Conservation (phyloP, 2,329 filamentous ascomycete species). For the Calonectria ilicicola region DNA sequence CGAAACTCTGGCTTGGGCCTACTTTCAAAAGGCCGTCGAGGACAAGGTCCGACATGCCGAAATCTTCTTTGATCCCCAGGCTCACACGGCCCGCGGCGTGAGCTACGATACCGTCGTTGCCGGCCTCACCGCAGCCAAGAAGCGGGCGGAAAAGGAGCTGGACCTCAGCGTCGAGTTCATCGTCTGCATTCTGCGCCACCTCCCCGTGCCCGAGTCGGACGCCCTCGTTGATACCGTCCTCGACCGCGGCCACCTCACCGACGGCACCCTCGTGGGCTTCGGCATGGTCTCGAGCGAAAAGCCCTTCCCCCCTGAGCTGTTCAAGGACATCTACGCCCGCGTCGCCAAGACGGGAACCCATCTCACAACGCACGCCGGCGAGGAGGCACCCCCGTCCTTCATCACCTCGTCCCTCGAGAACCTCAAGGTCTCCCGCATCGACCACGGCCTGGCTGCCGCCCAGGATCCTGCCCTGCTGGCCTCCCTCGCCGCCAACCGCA, state of each 20-base stretch:
- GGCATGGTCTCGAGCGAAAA: constrained; percentile 76
- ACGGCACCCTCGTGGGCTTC: constrained; percentile 70
- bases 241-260: constrained; percentile 56
- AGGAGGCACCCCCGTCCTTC: constrained; percentile 78
- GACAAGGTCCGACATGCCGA: constrained; percentile 80
- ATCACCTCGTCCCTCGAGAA: constrained; percentile 73
- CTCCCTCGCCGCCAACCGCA: constrained; percentile 66
- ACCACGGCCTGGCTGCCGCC: constrained; percentile 77
- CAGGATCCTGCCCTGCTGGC: constrained; percentile 70
- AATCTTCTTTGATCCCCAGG: constrained; percentile 86
- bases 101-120: constrained; percentile 71
- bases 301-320: constrained; percentile 68
- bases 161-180: constrained; percentile 75
- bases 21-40: constrained; percentile 73
- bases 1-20: constrained; percentile 77
- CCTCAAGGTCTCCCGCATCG: constrained; percentile 75
- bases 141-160: constrained; percentile 70
- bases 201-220: constrained; percentile 71
- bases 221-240: constrained; percentile 45
- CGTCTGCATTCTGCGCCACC: constrained; percentile 78
- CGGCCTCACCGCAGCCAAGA: constrained; percentile 72
- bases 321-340: constrained; percentile 68
- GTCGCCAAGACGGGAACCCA: constrained; percentile 63
- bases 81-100: constrained; percentile 74
- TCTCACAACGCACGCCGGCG: constrained; percentile 81